These are phyloP conservation scores for Fragaria nilgerrensis DNA, from an alignment of 306 rosid genomes.

Conservation along the genomic window DNA sequence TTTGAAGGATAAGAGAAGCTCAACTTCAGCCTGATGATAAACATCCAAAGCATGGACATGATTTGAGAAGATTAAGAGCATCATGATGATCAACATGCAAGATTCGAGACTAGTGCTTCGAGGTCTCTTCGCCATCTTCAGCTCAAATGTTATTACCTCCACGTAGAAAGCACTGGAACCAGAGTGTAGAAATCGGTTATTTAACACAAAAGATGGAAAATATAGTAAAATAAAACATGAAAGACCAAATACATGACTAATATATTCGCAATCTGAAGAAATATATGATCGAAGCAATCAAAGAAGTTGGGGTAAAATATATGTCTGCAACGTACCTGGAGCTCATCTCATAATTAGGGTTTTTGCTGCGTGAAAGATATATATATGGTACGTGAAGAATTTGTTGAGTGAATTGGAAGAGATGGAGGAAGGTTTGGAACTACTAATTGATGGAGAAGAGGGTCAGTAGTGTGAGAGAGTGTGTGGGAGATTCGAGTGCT, in stretches of 20 bases:
- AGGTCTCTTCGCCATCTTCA: constrained; percentile 50
- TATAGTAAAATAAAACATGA: background rate
- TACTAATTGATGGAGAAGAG: constrained; percentile 3
- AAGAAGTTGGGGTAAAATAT: constrained; percentile 25
- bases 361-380: constrained; percentile 14
- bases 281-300: background rate
- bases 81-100: constrained; percentile 31
- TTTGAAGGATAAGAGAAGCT: constrained; percentile 77
- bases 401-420: constrained; percentile 27
- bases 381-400: constrained; percentile 1
- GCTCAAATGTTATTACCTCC: background rate
- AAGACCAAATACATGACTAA: background rate
- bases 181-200: background rate
- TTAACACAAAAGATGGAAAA: background rate
- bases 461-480: constrained; percentile 21
- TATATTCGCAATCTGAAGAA: background rate
- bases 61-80: constrained; percentile 34
- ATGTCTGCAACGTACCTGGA: constrained; percentile 42
- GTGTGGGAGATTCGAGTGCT: constrained; percentile 29
- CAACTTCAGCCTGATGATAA: constrained; percentile 30
- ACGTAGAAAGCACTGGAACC: constrained; percentile 8
- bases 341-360: constrained; percentile 42
- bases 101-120: constrained; percentile 17
- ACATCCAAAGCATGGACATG: constrained; percentile 31
- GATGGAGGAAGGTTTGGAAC: constrained; percentile 8